Evolutionary conservation across 805 yeast genomes (phyloP).

Genomic region (fission yeast (Schizosaccharomyces pombe)): DNA sequence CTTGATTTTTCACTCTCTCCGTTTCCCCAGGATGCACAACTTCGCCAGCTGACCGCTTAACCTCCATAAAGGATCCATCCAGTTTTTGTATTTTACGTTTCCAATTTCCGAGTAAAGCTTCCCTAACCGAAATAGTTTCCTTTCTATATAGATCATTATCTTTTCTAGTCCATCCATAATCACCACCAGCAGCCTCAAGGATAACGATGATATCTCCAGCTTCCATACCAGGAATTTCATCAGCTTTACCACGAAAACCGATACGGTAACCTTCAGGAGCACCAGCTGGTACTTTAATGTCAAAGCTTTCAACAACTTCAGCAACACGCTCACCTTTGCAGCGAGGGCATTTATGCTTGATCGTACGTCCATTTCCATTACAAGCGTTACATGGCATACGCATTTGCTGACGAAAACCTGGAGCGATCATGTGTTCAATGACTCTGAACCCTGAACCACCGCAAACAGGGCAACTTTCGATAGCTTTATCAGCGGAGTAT

Average conservation of each 20-base stretch:
- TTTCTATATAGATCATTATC: conserved; percentile 54
- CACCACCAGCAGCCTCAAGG: conserved; percentile 32
- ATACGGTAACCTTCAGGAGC: conserved; percentile 34
- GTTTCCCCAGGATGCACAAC: conserved; percentile 42
- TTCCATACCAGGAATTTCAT: conserved; percentile 55
- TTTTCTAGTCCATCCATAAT: conserved; percentile 61
- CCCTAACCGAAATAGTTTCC: conserved; percentile 48
- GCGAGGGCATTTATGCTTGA: conserved; percentile 36
- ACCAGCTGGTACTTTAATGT: conserved; percentile 48
- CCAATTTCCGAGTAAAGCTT: conserved; percentile 71
- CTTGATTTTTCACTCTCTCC: conserved; percentile 48
- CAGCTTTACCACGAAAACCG: conserved; percentile 52
- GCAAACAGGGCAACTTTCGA: conserved; percentile 48
- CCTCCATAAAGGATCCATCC: conserved; percentile 30
- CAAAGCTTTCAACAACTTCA: conserved; percentile 31
- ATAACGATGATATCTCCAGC: conserved; percentile 61
- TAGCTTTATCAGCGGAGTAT: conserved; percentile 30
- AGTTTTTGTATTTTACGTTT: conserved; percentile 37
- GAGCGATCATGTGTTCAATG: conserved; percentile 54
- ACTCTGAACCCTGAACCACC: conserved; percentile 49
- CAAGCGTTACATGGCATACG: conserved; percentile 63
- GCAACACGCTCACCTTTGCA: conserved; percentile 54
- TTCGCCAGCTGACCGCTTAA: conserved; percentile 30
- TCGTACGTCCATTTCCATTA: conserved; percentile 49
- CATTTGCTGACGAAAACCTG: conserved; percentile 72